Evolutionary conservation across 1,139 yeast species (phyloP).

Genomic region (Suhomyces guaymorum): DNA sequence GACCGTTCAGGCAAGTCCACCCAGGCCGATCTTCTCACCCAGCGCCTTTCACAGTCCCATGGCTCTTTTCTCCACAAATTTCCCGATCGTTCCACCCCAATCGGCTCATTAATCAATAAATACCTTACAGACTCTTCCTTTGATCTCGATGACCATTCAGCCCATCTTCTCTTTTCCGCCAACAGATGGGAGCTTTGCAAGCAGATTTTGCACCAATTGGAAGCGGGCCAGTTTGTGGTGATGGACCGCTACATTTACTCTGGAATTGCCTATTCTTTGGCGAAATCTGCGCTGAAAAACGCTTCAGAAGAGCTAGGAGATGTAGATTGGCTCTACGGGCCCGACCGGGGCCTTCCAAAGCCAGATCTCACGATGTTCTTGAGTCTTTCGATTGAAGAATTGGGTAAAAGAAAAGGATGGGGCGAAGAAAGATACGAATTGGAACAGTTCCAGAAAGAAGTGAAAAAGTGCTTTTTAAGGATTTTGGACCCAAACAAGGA

Average conservation of each 20-base stretch:
- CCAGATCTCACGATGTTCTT: constrained; percentile 86
- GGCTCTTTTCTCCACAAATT: constrained; percentile 61
- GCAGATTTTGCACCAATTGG: constrained; percentile 47
- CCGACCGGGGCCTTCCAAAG: constrained; percentile 82
- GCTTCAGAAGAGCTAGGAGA: constrained; percentile 47
- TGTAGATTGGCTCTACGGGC: constrained; percentile 72
- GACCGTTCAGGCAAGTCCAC: constrained; percentile 96
- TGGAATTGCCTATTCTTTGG: constrained; percentile 89
- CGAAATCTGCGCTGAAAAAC: constrained; percentile 47
- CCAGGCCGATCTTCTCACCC: constrained; percentile 58
- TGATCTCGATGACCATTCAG: constrained; percentile 66
- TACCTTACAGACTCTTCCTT: constrained; percentile 59
- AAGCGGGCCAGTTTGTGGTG: constrained; percentile 59
- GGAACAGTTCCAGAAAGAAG: constrained; percentile 67
- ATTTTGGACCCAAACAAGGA: constrained; percentile 41
- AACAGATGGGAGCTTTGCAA: constrained; percentile 85
- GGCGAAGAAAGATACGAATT: constrained; percentile 92
- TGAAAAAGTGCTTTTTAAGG: constrained; percentile 56
- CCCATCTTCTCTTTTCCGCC: constrained; percentile 88
- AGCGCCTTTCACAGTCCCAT: constrained; percentile 29
- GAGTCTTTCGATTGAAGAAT: constrained; percentile 56
- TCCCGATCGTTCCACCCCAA: constrained; percentile 82
- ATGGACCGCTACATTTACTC: constrained; percentile 90
- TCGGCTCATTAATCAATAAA: constrained; percentile 75
- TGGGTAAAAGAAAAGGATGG: constrained; percentile 67